Evolutionary conservation across 2,329 filamentous ascomycete species (phyloP).

Genomic region (Aspergillus fischeri): DNA sequence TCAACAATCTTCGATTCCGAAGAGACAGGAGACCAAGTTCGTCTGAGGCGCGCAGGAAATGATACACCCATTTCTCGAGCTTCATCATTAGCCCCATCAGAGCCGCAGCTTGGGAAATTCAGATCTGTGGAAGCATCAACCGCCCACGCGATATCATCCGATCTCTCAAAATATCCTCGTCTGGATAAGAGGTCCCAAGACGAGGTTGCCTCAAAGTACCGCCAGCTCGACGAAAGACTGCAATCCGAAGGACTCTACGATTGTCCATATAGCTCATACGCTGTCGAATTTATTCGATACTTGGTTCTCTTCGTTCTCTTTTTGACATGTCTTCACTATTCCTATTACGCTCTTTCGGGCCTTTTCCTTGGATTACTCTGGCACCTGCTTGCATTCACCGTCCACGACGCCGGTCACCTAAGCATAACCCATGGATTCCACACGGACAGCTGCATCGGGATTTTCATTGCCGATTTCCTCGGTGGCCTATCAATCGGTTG

Average conservation of each 20-base stretch:
- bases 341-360: conserved; percentile 67
- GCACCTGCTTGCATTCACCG: conserved; percentile 92
- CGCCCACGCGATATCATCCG: conserved; percentile 41
- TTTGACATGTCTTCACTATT: conserved; percentile 55
- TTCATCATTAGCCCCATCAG: no score
- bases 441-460: conserved; percentile 77
- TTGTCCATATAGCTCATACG: conserved; percentile 75
- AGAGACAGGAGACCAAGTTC: conserved; percentile 6
- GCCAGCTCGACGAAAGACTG: conserved; percentile 17
- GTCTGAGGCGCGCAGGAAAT: conserved; percentile 1
- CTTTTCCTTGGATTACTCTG: conserved; percentile 77
- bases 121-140: no score
- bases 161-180: conserved; percentile 72
- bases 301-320: conserved; percentile 49
- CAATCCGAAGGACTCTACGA: conserved; percentile 68
- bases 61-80: not conserved
- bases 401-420: conserved; percentile 95
- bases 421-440: conserved; percentile 91
- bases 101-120: no score
- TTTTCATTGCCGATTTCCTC: conserved; percentile 82
- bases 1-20: not conserved
- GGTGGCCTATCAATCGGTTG: conserved; percentile 88
- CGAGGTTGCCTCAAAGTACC: conserved; percentile 61
- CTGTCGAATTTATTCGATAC: conserved; percentile 66
- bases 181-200: conserved; percentile 69